Evolutionary conservation across 805 yeast genomes (phyloP).

Genomic region (Ogataea sp.): DNA sequence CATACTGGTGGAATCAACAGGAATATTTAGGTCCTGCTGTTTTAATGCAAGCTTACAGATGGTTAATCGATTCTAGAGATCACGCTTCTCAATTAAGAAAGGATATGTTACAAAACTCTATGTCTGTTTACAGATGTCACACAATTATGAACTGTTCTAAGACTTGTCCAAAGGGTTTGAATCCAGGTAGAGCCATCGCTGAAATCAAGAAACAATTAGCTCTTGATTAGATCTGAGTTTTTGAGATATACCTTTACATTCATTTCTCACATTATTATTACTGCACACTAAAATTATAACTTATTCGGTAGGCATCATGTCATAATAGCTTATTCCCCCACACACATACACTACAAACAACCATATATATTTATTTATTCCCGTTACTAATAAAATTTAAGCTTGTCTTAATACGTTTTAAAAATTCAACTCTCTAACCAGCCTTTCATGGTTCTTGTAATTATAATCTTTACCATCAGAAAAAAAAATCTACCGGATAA

Average conservation of each 20-base stretch:
- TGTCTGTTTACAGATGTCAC: slow-evolving; percentile 98
- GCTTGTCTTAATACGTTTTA: not conserved
- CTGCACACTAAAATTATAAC: no score
- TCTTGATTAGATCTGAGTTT: slow-evolving; percentile 55
- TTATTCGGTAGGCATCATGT: no score
- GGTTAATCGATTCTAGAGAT: slow-evolving; percentile 97
- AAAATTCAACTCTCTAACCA: not conserved
- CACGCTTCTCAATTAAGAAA: slow-evolving; percentile 76
- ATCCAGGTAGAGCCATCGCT: slow-evolving; percentile 97
- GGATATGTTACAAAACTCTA: slow-evolving; percentile 88
- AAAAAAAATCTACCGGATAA: not conserved
- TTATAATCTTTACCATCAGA: not conserved
- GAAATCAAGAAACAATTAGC: slow-evolving; percentile 93
- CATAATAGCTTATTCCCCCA: not conserved
- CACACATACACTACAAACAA: not conserved
- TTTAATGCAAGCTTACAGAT: slow-evolving; percentile 97
- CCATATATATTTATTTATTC: slow-evolving; percentile 1
- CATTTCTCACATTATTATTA: no score
- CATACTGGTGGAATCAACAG: slow-evolving; percentile 99
- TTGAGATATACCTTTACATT: no score
- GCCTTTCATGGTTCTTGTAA: no score
- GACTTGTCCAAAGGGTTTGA: slow-evolving; percentile 97
- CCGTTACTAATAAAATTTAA: slow-evolving; percentile 1
- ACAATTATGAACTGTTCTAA: slow-evolving; percentile 98
- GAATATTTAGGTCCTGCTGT: slow-evolving; percentile 99